Base-by-base conservation (phyloP, 2,329 filamentous ascomycete genomes). In the Acrodontium crateriforme region DNA sequence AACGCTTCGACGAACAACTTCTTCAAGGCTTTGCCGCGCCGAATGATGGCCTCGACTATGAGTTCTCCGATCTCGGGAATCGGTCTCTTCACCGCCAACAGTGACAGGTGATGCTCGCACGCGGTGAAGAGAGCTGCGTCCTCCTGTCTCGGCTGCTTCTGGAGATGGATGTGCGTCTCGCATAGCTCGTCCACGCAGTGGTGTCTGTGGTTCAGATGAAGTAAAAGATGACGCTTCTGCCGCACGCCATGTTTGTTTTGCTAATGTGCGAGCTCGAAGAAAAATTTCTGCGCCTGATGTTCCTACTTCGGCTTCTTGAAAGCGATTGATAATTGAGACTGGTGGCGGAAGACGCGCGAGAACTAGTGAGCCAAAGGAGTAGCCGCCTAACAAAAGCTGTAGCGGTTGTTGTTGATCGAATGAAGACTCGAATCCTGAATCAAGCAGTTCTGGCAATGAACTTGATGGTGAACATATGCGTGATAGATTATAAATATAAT, bases 351-450 rank as follows among this genome's bases (percentile, higher is more conserved):
- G 65, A 32, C 77, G 72, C 1, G 69, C 73, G 2, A 82, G 74
- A 20, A 95, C 70, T 46, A 93, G 68, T 4, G 83, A 81, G 23
- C 89, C 89, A 52, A 94, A 94, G 0, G 84, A 93, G 52, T 94
- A 94, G 9, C 85, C 85, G 2, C 69, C 77, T 5, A 89, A 60
- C 4, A 93, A 42, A 1, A 75, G 37, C 8, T 33, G 18, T 7
- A 37, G 13, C 13, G 15, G 11, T 8, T 12, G 20, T n/a, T 22
- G 13, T 22, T 10, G 20, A 10, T 22, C 13, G 5, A 10, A 12
- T 8, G 4, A 12, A 8, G 20, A n/a, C 13, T 4, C n/a, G 20
- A 22, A n/a, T 22, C 10, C 13, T 22, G 20, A 8, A 22, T 4
- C 4, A 10, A 22, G 10, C 20, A 24, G n/a, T 16, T 28, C 14